phyloP scores from a whole-genome alignment of 345 rosid species.

The Pistacia vera region DNA sequence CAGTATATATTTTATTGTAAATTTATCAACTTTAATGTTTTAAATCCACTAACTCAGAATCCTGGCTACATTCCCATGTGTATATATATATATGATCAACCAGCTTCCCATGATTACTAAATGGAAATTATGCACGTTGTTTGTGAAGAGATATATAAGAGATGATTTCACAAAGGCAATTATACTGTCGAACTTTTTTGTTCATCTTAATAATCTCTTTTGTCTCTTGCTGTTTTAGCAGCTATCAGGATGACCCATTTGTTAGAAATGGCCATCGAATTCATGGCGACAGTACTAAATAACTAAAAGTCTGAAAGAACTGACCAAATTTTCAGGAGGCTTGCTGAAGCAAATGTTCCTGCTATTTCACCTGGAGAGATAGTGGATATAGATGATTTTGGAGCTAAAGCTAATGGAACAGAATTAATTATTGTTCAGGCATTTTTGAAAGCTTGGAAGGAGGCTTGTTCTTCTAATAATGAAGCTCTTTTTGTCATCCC shows the following conservation, averaged over 20 bases:
- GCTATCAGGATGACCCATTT: constrained; percentile 15
- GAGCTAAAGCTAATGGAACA: constrained; percentile 56
- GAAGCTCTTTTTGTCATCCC: constrained; percentile 54
- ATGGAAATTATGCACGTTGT: too few species aligned
- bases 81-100: too few species aligned
- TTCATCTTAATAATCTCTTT: constrained; percentile 14
- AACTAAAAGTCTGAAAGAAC: too few species aligned
- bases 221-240: constrained; percentile 21
- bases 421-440: constrained; percentile 39
- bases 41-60: too few species aligned
- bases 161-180: constrained; percentile 25
- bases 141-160: not conserved
- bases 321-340: not conserved
- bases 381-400: constrained; percentile 44
- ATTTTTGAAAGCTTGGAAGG: constrained; percentile 59
- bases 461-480: constrained; percentile 53
- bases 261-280: not conserved
- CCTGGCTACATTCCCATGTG: too few species aligned
- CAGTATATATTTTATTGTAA: too few species aligned
- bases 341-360: not conserved
- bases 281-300: not conserved
- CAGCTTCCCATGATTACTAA: too few species aligned
- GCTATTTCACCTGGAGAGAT: constrained; percentile 23
- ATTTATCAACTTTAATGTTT: too few species aligned
- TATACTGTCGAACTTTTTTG: not conserved